phyloP scores from a whole-genome alignment of 1,284 basidiomycete species.

The Paramarasmius palmivorus region DNA sequence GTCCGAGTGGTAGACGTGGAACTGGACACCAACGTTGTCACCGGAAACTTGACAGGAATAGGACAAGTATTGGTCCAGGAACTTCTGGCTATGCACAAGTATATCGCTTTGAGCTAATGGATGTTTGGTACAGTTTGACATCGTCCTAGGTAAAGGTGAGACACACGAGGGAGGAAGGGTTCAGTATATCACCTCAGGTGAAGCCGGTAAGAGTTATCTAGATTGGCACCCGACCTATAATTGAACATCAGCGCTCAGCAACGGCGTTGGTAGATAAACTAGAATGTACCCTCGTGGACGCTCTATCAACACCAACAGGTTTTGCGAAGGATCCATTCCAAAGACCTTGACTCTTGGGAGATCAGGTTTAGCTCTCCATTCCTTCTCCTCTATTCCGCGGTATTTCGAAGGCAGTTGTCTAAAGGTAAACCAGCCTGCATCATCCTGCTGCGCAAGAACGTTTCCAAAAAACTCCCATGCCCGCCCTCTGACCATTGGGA shows the following conservation, averaged over 20 bases:
- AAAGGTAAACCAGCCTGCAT: conserved; percentile 37
- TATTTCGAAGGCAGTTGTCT: conserved; percentile 48
- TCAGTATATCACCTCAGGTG: too few species aligned
- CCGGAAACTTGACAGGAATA: conserved; percentile 51
- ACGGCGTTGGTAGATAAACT: conserved; percentile 14
- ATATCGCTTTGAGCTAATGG: conserved; percentile 37
- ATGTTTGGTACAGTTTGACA: conserved; percentile 50
- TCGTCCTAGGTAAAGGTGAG: too few species aligned
- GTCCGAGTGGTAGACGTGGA: conserved; percentile 28
- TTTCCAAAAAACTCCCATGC: conserved; percentile 64
- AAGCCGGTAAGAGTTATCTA: conserved; percentile 27
- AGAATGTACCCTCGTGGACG: conserved; percentile 33
- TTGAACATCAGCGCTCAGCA: not conserved
- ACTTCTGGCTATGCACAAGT: conserved; percentile 31
- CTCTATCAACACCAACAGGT: conserved; percentile 56
- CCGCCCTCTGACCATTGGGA: conserved; percentile 40
- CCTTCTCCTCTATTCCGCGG: conserved; percentile 44
- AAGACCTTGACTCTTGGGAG: conserved; percentile 56
- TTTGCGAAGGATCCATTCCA: conserved; percentile 61
- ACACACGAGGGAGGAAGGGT: too few species aligned
- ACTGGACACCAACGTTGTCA: conserved; percentile 48
- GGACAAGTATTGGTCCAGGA: conserved; percentile 23
- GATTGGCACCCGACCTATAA: conserved; percentile 14
- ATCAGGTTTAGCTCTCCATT: conserved; percentile 44
- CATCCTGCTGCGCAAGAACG: conserved; percentile 49